Evolutionary conservation across 176 grass and related monocot genomes (phyloP).

Genomic region (Echinochloa phyllopogon): DNA sequence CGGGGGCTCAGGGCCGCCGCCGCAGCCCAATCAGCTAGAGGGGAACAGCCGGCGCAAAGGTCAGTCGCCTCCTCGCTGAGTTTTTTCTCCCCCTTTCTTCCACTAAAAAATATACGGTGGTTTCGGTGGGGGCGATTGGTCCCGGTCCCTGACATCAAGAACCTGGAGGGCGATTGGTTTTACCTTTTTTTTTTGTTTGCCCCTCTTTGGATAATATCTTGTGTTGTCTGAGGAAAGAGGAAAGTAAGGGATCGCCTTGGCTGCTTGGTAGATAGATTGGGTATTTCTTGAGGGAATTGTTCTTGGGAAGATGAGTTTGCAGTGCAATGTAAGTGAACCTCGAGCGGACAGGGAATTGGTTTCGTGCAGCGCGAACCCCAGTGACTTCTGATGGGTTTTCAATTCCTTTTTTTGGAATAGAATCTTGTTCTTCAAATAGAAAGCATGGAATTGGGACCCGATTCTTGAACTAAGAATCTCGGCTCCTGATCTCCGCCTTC

Average conservation of each 20-base stretch:
- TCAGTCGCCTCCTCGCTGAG: conserved; percentile 30
- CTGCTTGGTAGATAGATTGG: conserved; percentile 11
- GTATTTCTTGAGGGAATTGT: conserved; percentile 8
- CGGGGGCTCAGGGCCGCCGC: conserved; percentile 1
- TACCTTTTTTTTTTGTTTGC: not conserved
- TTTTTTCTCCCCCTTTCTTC: not conserved
- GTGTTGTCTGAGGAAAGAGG: not conserved
- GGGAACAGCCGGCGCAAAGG: conserved; percentile 26
- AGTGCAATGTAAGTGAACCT: conserved; percentile 45
- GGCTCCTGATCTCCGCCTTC: conserved; percentile 44
- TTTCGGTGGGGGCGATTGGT: not conserved
- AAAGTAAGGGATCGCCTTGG: conserved; percentile 10
- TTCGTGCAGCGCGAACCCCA: conserved; percentile 13
- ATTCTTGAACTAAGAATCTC: conserved; percentile 50
- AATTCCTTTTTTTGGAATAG: conserved; percentile 37
- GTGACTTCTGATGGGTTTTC: conserved; percentile 43
- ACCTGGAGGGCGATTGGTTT: not conserved
- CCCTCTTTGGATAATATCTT: not conserved
- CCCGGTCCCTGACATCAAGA: conserved; percentile 30
- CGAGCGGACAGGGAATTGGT: conserved; percentile 36
- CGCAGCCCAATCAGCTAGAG: conserved; percentile 23
- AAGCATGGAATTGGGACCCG: conserved; percentile 50
- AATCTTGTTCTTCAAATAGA: conserved; percentile 46
- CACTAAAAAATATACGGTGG: not conserved
- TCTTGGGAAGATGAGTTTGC: conserved; percentile 4